Percentiles rank a stretch among this genome's conserved stretches.
Conservation (phyloP, 257 asterid species). For the Craterostigma plantagineum region DNA sequence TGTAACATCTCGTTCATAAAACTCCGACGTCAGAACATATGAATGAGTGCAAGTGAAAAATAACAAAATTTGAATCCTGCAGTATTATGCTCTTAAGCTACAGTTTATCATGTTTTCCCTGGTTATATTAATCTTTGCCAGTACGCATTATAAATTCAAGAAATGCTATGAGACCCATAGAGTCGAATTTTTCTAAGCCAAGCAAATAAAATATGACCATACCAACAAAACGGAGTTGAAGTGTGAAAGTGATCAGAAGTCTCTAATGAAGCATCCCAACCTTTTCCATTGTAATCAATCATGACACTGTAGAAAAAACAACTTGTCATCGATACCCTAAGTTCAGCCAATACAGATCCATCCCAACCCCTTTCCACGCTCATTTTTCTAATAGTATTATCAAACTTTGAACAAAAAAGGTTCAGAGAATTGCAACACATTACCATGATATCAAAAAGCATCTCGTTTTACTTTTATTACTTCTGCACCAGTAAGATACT, state of each 20-base stretch:
- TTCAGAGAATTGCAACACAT: conserved; percentile 7
- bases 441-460: neutral
- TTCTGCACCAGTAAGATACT: neutral
- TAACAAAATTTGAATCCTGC: conserved; percentile 9
- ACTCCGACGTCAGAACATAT: conserved; percentile 18
- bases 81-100: conserved; percentile 3
- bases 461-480: neutral
- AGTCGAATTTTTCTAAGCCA: conserved; percentile 26
- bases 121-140: conserved; percentile 7
- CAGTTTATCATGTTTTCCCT: conserved; percentile 6
- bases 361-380: conserved; percentile 27
- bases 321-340: conserved; percentile 91
- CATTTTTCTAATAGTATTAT: conserved; percentile 12
- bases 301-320: conserved; percentile 95
- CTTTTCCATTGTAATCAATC: conserved; percentile 74
- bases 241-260: conserved; percentile 44
- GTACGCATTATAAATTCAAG: conserved; percentile 7
- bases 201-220: conserved; percentile 43
- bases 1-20: conserved; percentile 26
- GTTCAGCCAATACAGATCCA: conserved; percentile 56
- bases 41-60: conserved; percentile 14
- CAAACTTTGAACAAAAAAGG: conserved; percentile 13
- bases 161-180: too few species aligned
- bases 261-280: conserved; percentile 87
- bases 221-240: conserved; percentile 83